Evolutionary conservation across 2,329 filamentous ascomycete species (phyloP), one percentile per base, ranked within the genome.

Genomic region (Bimuria novae-zelandiae): DNA sequence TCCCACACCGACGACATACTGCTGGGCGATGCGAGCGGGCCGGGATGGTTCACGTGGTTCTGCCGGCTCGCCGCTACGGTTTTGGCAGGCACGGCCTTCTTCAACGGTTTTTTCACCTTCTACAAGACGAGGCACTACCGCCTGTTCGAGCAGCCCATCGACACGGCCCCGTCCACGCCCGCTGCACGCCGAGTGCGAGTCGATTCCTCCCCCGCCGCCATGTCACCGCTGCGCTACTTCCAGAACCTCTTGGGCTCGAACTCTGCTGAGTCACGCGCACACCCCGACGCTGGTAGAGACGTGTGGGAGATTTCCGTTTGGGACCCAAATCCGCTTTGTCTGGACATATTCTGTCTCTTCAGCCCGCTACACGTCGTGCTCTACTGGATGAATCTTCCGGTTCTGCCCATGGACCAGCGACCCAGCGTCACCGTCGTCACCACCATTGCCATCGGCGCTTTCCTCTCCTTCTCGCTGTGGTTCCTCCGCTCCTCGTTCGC

Each of bases 241-340:
- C 83, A 86, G 23, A 85, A 82, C 57, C 76, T 96, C 29, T 81
- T 85, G 1, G 77, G 68, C 12, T 61, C 83, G 22, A 85, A 87
- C 30, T 87, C 85, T 19, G 90, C 92, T n/a, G 86, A 92, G 60
- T 87, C 89, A 22, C 85, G 92, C 68, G 89, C 91, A 23, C 89
- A 97, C 74, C 90, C 93, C 0, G 88, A 94, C 69, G 85, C 87
- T 51, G 83, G 84, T 22, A 84, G 88, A 10, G 92, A 99, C 73
- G 94, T 99, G 8, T 99, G 94, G 94, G 92, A 99, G 74, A 77
- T 99, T 44, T 84, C 88, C 1, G 82, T 97, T 6, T 99, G 94
- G 94, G 92, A 97, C 70, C 94, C 95, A 29, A 83, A 93, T 41
- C 91, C 92, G 2, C 82, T 96, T 30, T 91, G 86, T 40, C 76